phyloP scores from a whole-genome alignment of 1,284 basidiomycete genomes.

The Ustilago xerochloae region DNA sequence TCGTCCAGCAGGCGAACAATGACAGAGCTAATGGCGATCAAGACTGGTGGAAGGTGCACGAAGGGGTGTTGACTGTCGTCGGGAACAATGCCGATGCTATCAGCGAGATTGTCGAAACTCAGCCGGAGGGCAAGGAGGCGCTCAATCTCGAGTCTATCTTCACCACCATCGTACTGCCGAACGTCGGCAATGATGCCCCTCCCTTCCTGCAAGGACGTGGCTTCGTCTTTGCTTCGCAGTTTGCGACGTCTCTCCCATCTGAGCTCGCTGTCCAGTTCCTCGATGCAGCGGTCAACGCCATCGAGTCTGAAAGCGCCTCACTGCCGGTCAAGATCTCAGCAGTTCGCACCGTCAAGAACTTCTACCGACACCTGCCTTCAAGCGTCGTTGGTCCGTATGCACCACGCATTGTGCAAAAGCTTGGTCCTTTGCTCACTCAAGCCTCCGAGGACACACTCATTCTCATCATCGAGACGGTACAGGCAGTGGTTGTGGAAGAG shows the following conservation, averaged over 20 bases:
- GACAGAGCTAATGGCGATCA: slow-evolving; percentile 58
- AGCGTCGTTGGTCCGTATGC: slow-evolving; percentile 76
- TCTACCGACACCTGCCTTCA: slow-evolving; percentile 71
- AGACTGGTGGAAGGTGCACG: slow-evolving; percentile 80
- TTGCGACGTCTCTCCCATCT: slow-evolving; percentile 78
- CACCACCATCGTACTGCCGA: slow-evolving; percentile 80
- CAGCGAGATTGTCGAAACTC: slow-evolving; percentile 80
- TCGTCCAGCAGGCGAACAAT: slow-evolving; percentile 73
- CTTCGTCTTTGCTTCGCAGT: slow-evolving; percentile 94
- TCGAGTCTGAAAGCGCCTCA: slow-evolving; percentile 78
- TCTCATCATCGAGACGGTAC: slow-evolving; percentile 86
- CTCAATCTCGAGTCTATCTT: slow-evolving; percentile 82
- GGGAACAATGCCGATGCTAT: slow-evolving; percentile 84
- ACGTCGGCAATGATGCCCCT: slow-evolving; percentile 74
- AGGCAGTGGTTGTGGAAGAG: slow-evolving; percentile 79
- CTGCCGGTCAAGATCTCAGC: slow-evolving; percentile 92
- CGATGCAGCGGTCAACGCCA: slow-evolving; percentile 82
- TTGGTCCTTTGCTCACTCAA: slow-evolving; percentile 83
- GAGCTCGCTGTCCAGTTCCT: slow-evolving; percentile 76
- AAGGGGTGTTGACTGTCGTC: slow-evolving; percentile 84
- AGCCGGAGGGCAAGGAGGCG: slow-evolving; percentile 15
- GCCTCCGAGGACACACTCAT: slow-evolving; percentile 88
- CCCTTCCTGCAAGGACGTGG: slow-evolving; percentile 93
- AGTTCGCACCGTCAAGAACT: slow-evolving; percentile 71
- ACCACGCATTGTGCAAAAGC: slow-evolving; percentile 79